These are phyloP conservation scores for Fraxinus paxiana DNA, from an alignment of 305 asterid species.

Conservation along the genomic window DNA sequence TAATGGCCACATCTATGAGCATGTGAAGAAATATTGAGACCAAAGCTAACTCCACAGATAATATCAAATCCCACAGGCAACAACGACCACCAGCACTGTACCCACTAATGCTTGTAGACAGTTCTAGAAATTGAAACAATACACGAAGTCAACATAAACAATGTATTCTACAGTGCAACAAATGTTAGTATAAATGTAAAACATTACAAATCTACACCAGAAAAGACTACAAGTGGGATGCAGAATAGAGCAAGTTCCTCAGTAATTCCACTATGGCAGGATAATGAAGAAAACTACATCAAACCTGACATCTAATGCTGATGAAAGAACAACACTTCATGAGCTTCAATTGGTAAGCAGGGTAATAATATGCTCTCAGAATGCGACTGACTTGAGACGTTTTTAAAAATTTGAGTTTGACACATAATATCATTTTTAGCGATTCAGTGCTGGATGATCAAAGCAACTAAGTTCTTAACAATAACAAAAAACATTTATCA, in stretches of 20 bases:
- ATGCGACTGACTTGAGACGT: background rate
- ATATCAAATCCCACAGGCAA: background rate
- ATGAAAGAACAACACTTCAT: background rate
- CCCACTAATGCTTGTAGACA: background rate
- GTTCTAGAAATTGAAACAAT: background rate
- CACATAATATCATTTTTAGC: background rate
- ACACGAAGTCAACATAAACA: background rate
- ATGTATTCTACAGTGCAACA: background rate
- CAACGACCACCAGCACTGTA: background rate
- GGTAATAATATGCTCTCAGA: background rate
- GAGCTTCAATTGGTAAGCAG: background rate
- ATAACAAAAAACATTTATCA: background rate
- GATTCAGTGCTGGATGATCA: background rate
- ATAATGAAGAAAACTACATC: background rate
- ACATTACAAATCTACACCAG: background rate
- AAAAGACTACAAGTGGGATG: background rate
- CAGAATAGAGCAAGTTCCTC: background rate
- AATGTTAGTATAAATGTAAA: background rate
- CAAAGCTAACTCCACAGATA: no score
- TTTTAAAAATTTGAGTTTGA: background rate
- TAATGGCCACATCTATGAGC: background rate
- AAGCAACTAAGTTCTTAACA: background rate
- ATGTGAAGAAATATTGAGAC: no score
- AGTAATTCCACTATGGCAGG: background rate
- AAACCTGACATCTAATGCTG: background rate